These are phyloP conservation scores for Sideroxylon spinosum DNA, from an alignment of 179 eudicot species.

Conservation along the genomic window DNA sequence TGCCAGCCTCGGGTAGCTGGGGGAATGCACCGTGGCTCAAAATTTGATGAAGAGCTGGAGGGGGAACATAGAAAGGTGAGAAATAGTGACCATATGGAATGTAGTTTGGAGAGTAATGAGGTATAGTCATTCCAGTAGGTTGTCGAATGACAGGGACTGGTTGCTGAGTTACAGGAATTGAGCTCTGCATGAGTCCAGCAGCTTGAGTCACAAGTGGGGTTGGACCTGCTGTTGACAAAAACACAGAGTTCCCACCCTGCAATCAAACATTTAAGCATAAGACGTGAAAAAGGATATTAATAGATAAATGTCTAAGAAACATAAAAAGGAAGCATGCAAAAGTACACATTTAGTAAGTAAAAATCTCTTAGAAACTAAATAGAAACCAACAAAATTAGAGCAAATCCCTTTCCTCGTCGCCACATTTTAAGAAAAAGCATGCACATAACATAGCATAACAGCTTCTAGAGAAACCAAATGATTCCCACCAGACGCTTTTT, in stretches of 20 bases:
- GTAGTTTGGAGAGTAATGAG: constrained; percentile 70
- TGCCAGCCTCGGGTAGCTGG: constrained; percentile 69
- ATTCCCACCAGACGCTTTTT: neutral
- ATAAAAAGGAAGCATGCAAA: neutral
- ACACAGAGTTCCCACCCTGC: constrained; percentile 47
- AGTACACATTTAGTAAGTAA: neutral
- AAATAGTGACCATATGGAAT: constrained; percentile 65
- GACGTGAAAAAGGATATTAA: neutral
- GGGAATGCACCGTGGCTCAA: constrained; percentile 61
- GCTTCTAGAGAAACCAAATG: neutral
- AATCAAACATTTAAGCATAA: constrained; percentile 12
- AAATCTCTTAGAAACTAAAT: neutral
- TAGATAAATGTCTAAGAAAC: neutral
- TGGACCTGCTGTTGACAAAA: constrained; percentile 42
- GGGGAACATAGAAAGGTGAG: constrained; percentile 61
- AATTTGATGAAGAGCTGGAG: constrained; percentile 69
- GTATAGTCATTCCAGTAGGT: constrained; percentile 64
- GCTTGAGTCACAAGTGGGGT: constrained; percentile 47
- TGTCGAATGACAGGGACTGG: constrained; percentile 62
- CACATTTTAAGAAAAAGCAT: neutral
- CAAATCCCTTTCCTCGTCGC: neutral
- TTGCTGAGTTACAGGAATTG: constrained; percentile 53
- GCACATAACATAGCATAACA: neutral
- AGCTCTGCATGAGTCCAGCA: constrained; percentile 60
- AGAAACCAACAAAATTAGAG: neutral